Percentiles rank a stretch among this genome's conserved stretches.
Evolutionary conservation across 805 yeast genomes (phyloP).

Genomic region (Blastobotrys attinorum): DNA sequence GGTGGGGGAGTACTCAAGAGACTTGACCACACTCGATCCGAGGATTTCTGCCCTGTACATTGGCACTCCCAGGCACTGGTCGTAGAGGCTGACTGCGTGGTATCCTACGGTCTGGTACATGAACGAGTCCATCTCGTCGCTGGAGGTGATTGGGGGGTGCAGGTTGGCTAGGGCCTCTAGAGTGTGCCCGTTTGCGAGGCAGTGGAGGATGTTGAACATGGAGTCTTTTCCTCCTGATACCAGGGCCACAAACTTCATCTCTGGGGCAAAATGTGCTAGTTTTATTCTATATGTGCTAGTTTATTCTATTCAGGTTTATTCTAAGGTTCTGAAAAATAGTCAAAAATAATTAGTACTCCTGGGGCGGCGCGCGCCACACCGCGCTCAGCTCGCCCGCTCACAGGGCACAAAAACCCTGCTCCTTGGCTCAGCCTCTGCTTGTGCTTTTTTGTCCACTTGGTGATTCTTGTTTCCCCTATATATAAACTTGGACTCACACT

Average conservation of each 20-base stretch:
- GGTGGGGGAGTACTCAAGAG: conserved; percentile 56
- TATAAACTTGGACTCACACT: no score
- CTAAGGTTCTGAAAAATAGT: no score
- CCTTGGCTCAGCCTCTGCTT: no score
- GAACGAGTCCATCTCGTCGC: conserved; percentile 79
- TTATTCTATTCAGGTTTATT: no score
- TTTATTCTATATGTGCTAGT: no score
- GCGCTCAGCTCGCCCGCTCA: not conserved
- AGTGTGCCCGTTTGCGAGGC: conserved; percentile 79
- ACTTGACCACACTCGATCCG: conserved; percentile 56
- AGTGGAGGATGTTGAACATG: conserved; percentile 79
- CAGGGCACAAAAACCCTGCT: not conserved
- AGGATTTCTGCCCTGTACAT: conserved; percentile 59
- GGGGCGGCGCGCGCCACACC: not conserved
- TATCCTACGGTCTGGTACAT: conserved; percentile 99
- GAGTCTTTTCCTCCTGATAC: conserved; percentile 97
- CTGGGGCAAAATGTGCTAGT: no score
- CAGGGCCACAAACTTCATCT: conserved; percentile 86
- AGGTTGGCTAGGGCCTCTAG: conserved; percentile 79
- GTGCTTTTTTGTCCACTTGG: no score
- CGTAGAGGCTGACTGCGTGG: conserved; percentile 57
- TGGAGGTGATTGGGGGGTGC: conserved; percentile 45
- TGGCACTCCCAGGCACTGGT: conserved; percentile 70
- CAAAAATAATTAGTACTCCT: not conserved
- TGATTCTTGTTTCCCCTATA: no score